phyloP scores from a whole-genome alignment of 2,329 filamentous ascomycete genomes.

The Alternaria triticina region DNA sequence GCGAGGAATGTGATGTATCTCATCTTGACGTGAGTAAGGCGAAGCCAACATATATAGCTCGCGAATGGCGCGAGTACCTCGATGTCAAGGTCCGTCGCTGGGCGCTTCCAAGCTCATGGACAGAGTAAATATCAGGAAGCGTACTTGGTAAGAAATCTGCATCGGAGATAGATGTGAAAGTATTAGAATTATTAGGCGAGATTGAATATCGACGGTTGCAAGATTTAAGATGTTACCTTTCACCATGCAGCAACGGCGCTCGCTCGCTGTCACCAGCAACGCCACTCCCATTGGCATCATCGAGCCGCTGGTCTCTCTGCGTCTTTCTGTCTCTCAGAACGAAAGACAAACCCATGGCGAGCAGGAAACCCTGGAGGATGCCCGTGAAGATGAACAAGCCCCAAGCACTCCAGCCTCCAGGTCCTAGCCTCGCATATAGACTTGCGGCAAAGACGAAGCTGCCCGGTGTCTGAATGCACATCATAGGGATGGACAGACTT shows the following conservation, averaged over 20 bases:
- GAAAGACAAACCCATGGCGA: slow-evolving; percentile 82
- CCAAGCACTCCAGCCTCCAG: slow-evolving; percentile 93
- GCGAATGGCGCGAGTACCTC: slow-evolving; percentile 4
- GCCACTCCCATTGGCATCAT: not conserved
- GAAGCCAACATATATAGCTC: not conserved
- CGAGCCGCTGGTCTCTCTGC: slow-evolving; percentile 1
- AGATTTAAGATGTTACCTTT: not conserved
- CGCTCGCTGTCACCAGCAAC: not conserved
- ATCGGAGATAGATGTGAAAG: not conserved
- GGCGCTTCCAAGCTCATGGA: not conserved
- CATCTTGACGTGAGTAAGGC: not conserved
- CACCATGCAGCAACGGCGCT: slow-evolving; percentile 4
- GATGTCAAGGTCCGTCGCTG: slow-evolving; percentile 1
- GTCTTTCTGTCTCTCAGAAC: slow-evolving; percentile 58
- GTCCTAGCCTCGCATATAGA: slow-evolving; percentile 78
- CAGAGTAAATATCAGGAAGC: not conserved
- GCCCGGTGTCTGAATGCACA: slow-evolving; percentile 96
- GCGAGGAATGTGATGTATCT: not conserved
- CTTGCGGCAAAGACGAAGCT: slow-evolving; percentile 89
- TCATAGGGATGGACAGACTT: slow-evolving; percentile 94
- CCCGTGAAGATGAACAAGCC: slow-evolving; percentile 89
- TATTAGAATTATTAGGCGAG: not conserved
- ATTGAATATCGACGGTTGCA: not conserved
- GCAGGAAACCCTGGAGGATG: slow-evolving; percentile 78
- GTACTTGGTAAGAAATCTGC: not conserved